Evolutionary conservation across 1,284 basidiomycete genomes (phyloP).

Genomic region (Malassezia caprae): DNA sequence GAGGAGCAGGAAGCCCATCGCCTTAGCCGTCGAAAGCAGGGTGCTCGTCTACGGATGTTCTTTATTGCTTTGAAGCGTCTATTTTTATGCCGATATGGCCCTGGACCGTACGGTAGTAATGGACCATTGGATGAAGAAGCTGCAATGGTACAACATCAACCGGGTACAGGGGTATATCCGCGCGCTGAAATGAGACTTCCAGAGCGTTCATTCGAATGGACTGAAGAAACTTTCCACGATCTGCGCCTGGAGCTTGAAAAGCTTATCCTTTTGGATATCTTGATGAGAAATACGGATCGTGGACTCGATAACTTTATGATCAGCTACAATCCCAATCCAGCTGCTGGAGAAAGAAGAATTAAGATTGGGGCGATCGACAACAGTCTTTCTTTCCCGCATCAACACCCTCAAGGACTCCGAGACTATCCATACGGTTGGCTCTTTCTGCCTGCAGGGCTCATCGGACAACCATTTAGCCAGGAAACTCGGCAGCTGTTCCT

Average conservation of each 20-base stretch:
- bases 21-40: constrained; percentile 33
- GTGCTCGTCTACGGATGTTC: constrained; percentile 31
- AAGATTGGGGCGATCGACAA: constrained; percentile 78
- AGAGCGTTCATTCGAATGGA: constrained; percentile 62
- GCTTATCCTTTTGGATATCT: constrained; percentile 58
- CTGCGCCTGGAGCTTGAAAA: constrained; percentile 81
- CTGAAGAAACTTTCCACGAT: constrained; percentile 59
- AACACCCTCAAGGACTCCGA: constrained; percentile 72
- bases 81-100: constrained; percentile 56
- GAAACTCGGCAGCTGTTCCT: constrained; percentile 71
- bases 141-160: constrained; percentile 51
- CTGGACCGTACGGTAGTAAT: constrained; percentile 58
- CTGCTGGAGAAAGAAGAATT: constrained; percentile 39
- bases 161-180: neutral
- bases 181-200: constrained; percentile 56
- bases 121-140: constrained; percentile 38
- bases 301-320: constrained; percentile 51
- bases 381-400: constrained; percentile 67
- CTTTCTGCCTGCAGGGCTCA: constrained; percentile 66
- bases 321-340: constrained; percentile 15
- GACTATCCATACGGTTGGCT: constrained; percentile 86
- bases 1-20: constrained; percentile 58
- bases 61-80: constrained; percentile 35
- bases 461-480: constrained; percentile 60
- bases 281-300: constrained; percentile 69